phyloP scores from a whole-genome alignment of 768 basidiomycete genomes.

The Trametes sanguinea region DNA sequence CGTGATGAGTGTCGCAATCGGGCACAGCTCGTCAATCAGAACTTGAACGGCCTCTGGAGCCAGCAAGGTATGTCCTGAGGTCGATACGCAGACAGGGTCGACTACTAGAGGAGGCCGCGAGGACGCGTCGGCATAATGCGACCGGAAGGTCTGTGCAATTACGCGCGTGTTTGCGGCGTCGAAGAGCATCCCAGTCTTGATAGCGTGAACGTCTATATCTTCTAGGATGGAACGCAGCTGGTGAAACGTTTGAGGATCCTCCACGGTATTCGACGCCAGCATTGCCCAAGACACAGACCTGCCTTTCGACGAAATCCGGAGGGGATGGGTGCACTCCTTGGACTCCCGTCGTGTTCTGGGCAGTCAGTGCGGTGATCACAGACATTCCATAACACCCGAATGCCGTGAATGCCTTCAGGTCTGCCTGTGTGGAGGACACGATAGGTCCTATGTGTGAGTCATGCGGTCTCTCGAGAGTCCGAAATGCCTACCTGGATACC shows the following conservation, averaged over 20 bases:
- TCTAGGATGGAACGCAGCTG: constrained; percentile 71
- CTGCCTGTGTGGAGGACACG: constrained; percentile 54
- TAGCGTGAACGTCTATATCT: constrained; percentile 68
- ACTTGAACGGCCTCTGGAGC: constrained; percentile 62
- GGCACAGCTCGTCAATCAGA: constrained; percentile 65
- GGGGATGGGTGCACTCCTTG: constrained; percentile 70
- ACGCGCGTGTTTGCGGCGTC: constrained; percentile 53
- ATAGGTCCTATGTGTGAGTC: background rate
- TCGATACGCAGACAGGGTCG: constrained; percentile 92
- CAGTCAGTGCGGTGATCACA: constrained; percentile 82
- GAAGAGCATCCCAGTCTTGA: constrained; percentile 92
- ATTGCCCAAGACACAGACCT: constrained; percentile 47
- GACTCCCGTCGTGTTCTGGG: constrained; percentile 88
- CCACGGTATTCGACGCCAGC: background rate
- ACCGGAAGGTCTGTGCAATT: constrained; percentile 52
- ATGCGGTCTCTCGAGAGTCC: background rate
- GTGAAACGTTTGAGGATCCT: background rate
- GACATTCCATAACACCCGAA: constrained; percentile 79
- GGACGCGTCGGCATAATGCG: constrained; percentile 36
- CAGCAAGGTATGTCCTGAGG: constrained; percentile 81
- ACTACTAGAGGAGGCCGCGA: constrained; percentile 61
- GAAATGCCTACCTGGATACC: constrained; percentile 72
- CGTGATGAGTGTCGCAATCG: constrained; percentile 71
- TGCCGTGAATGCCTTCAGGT: constrained; percentile 83
- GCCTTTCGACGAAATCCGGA: constrained; percentile 69